Base-by-base conservation (phyloP, 352 stramenopile species). In the Phytophthora constricta region DNA sequence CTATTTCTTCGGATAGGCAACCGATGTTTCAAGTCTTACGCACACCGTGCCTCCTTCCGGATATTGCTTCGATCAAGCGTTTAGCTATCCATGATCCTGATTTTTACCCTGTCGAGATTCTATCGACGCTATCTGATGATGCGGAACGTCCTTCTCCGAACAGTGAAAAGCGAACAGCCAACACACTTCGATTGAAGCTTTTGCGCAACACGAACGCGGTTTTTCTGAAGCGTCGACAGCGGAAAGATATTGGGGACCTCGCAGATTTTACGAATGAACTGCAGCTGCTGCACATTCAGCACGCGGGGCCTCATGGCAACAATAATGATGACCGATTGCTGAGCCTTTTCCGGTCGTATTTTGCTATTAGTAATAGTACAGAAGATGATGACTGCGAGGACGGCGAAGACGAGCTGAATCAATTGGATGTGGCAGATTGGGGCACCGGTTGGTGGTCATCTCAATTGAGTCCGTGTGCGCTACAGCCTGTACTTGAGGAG, bases 101-200 rank as follows among this genome's bases (percentile, higher is more conserved):
- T n/a, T 93, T 86, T 53, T 95, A 92, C 65, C 80, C 82, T 13
- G 77, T 95, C 25, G 76, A 91, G 53, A 93, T 96, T 50, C 49
- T 77, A 22, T 63, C 82, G 41, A 46, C 60, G 19, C 43, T 49
- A 34, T 28, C 26, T 16, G 45, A 23, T 10, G 39, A 71, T 14
- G 49, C 58, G 8, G 47, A 13, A 45, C 47, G 22, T 14, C 53
- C 34, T 43, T 50, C 49, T 5, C 62, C 51, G 7, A 28, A 28
- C 17, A 43, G 33, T 27, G 58, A 45, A 41, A 51, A 48, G 34
- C 70, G 49, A 43, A 84, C 82, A 27, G 86, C 84, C 0, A 94
- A 94, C 39, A 70, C 74, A 1, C 48, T 86, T 22, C 84, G 84
- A 1, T 61, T 90, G n/a, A 60, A 88, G 41, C 65, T 91, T 2